Percentiles rank a stretch among this genome's conserved stretches.
Conservation (phyloP, 192 early-diverging fungal species). For the Mycoemilia scoparia region DNA sequence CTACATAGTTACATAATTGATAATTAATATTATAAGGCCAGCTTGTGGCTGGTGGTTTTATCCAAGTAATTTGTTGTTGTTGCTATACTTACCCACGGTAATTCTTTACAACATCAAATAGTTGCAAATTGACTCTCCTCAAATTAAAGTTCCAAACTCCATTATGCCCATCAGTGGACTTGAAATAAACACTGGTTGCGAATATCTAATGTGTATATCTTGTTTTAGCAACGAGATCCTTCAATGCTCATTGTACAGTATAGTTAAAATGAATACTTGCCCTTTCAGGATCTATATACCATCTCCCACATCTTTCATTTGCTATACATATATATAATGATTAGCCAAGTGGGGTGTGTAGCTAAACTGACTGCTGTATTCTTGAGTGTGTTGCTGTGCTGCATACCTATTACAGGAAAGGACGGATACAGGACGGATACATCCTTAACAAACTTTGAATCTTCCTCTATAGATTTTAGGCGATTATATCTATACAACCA, state of each 20-base stretch:
- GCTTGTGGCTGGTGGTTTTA: not conserved
- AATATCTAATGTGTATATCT: slow-evolving; percentile 7
- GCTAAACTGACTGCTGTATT: not conserved
- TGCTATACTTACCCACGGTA: slow-evolving; percentile 33
- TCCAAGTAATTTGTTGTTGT: not conserved
- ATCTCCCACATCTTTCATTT: slow-evolving; percentile 74
- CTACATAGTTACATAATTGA: slow-evolving; percentile 16
- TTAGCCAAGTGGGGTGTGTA: not conserved
- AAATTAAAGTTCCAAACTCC: slow-evolving; percentile 72
- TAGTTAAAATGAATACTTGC: slow-evolving; percentile 9
- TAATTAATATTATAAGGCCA: not conserved
- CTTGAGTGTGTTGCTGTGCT: not conserved
- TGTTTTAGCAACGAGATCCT: not conserved
- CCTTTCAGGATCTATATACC: slow-evolving; percentile 58
- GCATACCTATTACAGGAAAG: slow-evolving; percentile 40
- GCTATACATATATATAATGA: slow-evolving; percentile 12
- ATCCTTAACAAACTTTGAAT: slow-evolving; percentile 49
- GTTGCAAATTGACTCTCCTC: slow-evolving; percentile 57
- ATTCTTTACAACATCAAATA: slow-evolving; percentile 34
- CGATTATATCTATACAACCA: slow-evolving; percentile 40
- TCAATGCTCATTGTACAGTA: slow-evolving; percentile 1
- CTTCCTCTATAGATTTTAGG: slow-evolving; percentile 55
- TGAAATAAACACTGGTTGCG: slow-evolving; percentile 62
- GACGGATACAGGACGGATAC: slow-evolving; percentile 33
- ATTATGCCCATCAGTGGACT: slow-evolving; percentile 85